Evolutionary conservation across 2,329 filamentous ascomycete species (phyloP).

Genomic region (Xylaria sp.): DNA sequence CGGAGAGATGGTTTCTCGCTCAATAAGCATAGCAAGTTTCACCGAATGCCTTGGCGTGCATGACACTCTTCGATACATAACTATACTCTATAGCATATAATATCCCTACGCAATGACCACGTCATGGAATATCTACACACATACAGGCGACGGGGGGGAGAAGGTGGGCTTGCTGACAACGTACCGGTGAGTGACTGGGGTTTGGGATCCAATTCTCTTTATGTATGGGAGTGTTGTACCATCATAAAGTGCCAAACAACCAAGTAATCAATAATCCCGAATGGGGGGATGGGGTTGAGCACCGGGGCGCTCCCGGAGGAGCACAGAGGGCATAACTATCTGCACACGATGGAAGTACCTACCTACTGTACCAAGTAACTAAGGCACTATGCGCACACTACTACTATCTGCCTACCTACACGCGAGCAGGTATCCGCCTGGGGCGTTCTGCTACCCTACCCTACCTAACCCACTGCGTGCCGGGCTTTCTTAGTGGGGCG

Average conservation of each 20-base stretch:
- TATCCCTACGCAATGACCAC: neutral
- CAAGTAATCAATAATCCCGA: constrained; percentile 3
- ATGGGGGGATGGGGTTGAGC: constrained; percentile 13
- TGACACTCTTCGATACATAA: constrained; percentile 7
- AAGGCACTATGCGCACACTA: neutral
- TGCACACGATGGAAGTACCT: neutral
- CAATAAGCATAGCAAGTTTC: constrained; percentile 6
- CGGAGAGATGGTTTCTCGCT: constrained; percentile 16
- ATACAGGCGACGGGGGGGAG: neutral
- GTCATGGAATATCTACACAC: constrained; percentile 1
- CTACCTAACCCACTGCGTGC: constrained; percentile 44
- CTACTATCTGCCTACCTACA: constrained; percentile 6
- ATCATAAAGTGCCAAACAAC: constrained; percentile 8
- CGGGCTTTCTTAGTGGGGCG: constrained; percentile 23
- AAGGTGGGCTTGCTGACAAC: constrained; percentile 18
- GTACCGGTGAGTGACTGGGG: constrained; percentile 21
- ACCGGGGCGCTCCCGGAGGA: constrained; percentile 12
- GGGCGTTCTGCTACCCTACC: constrained; percentile 16
- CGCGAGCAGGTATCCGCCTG: constrained; percentile 30
- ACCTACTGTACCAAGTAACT: no score
- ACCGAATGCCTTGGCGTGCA: constrained; percentile 12
- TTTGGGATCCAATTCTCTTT: constrained; percentile 18
- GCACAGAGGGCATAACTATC: neutral
- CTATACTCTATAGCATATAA: neutral
- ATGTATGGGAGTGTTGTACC: neutral